A percentile compares a stretch with the other conserved stretches of the same genome.
Conservation (phyloP, 73 alveolate species). For the Paramecium octaurelia region DNA sequence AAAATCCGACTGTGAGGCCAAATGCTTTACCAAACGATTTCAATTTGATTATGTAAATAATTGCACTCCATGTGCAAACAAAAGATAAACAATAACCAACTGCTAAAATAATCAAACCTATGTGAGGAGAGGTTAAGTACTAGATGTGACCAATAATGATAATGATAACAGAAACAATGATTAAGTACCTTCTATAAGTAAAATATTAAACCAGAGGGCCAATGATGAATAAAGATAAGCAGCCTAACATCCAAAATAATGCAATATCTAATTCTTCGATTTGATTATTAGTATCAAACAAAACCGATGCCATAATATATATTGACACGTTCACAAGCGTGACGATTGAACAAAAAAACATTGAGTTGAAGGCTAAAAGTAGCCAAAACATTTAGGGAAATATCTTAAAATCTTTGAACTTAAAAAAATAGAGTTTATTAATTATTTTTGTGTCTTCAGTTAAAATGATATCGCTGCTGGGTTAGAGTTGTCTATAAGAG, state of each 20-base stretch:
- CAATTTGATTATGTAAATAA: background rate
- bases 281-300: background rate
- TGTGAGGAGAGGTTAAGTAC: background rate
- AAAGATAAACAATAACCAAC: background rate
- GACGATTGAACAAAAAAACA: background rate
- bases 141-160: background rate
- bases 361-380: background rate
- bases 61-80: conserved; percentile 31
- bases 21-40: conserved; percentile 14
- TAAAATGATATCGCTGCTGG: background rate
- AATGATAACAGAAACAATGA: background rate
- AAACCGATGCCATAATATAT: background rate
- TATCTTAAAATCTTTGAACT: background rate
- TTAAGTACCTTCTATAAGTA: conserved; percentile 7
- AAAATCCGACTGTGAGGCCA: background rate
- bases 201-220: conserved; percentile 29
- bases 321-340: conserved; percentile 13
- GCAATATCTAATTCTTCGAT: background rate
- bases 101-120: background rate
- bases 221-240: background rate
- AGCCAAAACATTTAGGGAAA: conserved; percentile 25
- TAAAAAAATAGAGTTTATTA: background rate
- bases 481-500: background rate
- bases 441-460: background rate
- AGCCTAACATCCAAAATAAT: conserved; percentile 38